These are phyloP conservation scores for Eucalyptus cloeziana DNA, from an alignment of 345 rosid genomes.

Conservation along the genomic window DNA sequence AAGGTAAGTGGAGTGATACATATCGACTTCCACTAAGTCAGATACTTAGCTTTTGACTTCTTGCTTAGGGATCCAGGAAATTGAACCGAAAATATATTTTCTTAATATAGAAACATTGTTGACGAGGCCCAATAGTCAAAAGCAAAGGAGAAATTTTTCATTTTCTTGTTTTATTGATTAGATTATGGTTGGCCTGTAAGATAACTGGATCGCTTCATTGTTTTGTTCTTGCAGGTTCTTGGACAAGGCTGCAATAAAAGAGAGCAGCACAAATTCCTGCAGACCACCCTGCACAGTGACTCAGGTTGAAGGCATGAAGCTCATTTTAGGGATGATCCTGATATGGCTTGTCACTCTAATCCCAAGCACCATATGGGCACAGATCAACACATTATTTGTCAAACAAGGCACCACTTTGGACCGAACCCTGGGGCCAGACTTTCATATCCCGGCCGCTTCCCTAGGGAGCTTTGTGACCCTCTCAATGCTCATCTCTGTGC, in stretches of 20 bases:
- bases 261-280: conserved; percentile 2
- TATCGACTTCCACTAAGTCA: neutral
- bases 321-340: conserved; percentile 50
- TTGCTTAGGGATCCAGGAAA: neutral
- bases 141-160: neutral
- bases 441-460: conserved; percentile 82
- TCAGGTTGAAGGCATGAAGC: conserved; percentile 78
- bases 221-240: conserved; percentile 36
- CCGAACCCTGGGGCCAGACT: conserved; percentile 37
- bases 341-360: conserved; percentile 76
- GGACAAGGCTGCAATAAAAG: conserved; percentile 81
- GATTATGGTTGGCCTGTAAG: neutral
- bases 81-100: neutral
- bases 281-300: conserved; percentile 57
- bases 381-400: conserved; percentile 81
- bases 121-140: neutral
- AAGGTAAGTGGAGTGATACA: neutral
- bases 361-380: conserved; percentile 88
- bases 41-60: neutral
- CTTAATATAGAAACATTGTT: neutral
- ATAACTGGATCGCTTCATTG: neutral
- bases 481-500: conserved; percentile 79
- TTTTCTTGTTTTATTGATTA: neutral
- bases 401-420: conserved; percentile 87
- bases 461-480: conserved; percentile 72